phyloP scores from a whole-genome alignment of 1,284 basidiomycete genomes.

The Malassezia furfur region DNA sequence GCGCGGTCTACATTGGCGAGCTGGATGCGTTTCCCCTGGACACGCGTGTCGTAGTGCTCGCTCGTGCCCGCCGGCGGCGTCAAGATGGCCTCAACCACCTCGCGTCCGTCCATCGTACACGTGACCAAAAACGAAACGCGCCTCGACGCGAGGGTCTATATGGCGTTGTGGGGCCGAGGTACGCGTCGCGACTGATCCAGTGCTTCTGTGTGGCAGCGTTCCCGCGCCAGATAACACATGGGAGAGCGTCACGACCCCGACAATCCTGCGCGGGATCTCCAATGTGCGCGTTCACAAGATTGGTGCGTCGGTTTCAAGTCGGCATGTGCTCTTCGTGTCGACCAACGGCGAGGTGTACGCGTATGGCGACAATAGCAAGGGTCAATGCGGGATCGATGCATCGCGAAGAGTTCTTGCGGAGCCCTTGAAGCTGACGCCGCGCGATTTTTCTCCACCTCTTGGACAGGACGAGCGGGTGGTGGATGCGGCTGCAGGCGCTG shows the following conservation, averaged over 20 bases:
- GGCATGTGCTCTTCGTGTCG: conserved; percentile 29
- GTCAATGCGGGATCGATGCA: conserved; percentile 44
- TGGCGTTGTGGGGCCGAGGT: conserved; percentile 14
- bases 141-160: conserved; percentile 2
- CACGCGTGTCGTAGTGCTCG: conserved; percentile 8
- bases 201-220: conserved; percentile 12
- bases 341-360: conserved; percentile 69
- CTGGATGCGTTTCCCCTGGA: conserved; percentile 3
- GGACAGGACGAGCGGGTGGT: conserved; percentile 62
- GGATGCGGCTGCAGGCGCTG: conserved; percentile 68
- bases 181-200: neutral
- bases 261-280: conserved; percentile 74
- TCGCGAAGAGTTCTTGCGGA: neutral
- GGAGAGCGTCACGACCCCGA: conserved; percentile 59
- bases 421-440: conserved; percentile 18
- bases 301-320: conserved; percentile 30
- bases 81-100: neutral
- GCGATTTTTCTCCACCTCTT: conserved; percentile 49
- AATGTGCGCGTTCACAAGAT: conserved; percentile 54
- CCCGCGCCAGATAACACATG: neutral
- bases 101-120: conserved; percentile 4
- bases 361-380: conserved; percentile 64
- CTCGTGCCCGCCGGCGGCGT: neutral
- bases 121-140: conserved; percentile 2
- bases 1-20: conserved; percentile 10